Evolutionary conservation across 2,329 filamentous ascomycete genomes (phyloP), one percentile per base, ranked within the genome.

Genomic region (Cladobotryum protrusum): DNA sequence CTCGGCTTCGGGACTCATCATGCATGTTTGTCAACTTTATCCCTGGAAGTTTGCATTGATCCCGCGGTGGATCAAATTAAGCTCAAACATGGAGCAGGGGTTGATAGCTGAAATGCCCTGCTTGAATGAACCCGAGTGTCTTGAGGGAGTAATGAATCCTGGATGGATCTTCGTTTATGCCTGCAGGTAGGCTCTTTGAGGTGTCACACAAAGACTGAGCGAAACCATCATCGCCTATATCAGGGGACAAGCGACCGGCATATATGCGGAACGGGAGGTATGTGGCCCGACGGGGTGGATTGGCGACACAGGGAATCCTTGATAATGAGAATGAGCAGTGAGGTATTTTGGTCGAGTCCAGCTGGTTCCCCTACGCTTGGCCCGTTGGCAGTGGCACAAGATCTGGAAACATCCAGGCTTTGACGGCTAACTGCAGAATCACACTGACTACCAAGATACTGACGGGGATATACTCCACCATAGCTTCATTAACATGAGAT

Each of bases 171-270:
- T 52, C 50, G 50, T 43, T 33, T 52, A 52, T 37, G 42, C 50
- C 50, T 52, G 50, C 50, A 52, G 50, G 41, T 39, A 52, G 50
- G 50, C 50, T 52, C 36, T 46, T 52, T 45, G 8, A 45, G 11
- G 18, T 24, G 43, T 45, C 15, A 45, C 43, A 34, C 43, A 45
- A 5, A 43, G 18, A 14, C 41, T 29, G 41, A 43, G 41, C 41
- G 41, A 43, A 15, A 29, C 41, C 41, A n/a, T 43, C 8, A 43
- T 43, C 41, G 41, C 41, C 41, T 43, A 29, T 29, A 24, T 20
- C 17, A 43, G 41, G 20, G 14, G 18, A 43, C 41, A 43, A 43
- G 41, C 41, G 41, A 29, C 20, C 20, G 24, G 13, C 41, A 24
- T n/a, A n/a, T 24, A 24, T n/a, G 19, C 19, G 18, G 41, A 43